Evolutionary conservation across 108 stramenopile species (phyloP), one percentile per base, ranked within the genome.

Genomic region (Skeletonema tropicum): DNA sequence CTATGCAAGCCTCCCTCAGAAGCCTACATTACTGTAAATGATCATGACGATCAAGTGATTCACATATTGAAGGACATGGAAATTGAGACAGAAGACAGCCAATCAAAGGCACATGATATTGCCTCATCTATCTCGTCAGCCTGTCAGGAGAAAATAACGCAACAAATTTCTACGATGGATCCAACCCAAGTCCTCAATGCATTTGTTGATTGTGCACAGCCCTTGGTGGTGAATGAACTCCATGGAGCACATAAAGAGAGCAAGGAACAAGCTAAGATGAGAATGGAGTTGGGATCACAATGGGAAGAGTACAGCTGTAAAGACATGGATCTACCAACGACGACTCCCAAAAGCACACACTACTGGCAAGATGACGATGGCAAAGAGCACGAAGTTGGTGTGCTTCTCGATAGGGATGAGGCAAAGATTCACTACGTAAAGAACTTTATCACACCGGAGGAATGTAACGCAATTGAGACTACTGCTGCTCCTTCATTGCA

Each of bases 261-360:
- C 36, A 77, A 83, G 38, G 85, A 87, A 36, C 81, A 94, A 74
- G 60, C 77, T 6, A 66, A 57, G 17, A 17, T 87, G 21, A 70
- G 94, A 5, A 64, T 59, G 11, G 73, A 69, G 3, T 79, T 92
- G 17, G 86, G 87, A 9, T 69, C 10, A 33, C 26, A 67, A 12
- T 75, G 89, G 59, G 94, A 95, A 60, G 89, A 95, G 42, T 91
- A 95, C 46, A 95, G 90, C 6, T 95, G 94, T 59, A 73, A 75
- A 10, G 94, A 92, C 65, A 71, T 71, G 25, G 65, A 73, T 25
- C 71, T 85, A 5, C 76, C 83, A 10, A 88, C 90, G 1, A 77
- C 88, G 6, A 35, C 83, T 23, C 79, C 86, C 0, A 49, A 78
- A 10, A 65, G 71, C 15, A 83, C 57, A 29, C 68, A 75, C 4